These are phyloP conservation scores for Lathyrus tuberosus DNA, from an alignment of 306 rosid species.

Conservation along the genomic window DNA sequence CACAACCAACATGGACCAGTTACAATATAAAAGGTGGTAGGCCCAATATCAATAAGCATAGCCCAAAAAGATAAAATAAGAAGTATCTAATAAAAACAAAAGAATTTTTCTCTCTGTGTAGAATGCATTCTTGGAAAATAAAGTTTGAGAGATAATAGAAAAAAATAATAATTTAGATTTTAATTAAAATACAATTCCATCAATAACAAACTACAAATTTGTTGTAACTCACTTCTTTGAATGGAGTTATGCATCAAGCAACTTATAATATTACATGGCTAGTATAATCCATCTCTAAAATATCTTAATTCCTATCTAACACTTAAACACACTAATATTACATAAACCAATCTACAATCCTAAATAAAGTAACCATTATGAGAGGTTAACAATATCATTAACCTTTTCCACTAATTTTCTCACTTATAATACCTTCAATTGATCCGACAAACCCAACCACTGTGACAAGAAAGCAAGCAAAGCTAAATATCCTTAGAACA, in stretches of 20 bases:
- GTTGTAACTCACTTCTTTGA: neutral
- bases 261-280: neutral
- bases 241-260: constrained; percentile 19
- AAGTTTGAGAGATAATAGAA: no score
- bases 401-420: constrained; percentile 23
- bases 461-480: constrained; percentile 67
- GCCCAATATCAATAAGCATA: no score
- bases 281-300: neutral
- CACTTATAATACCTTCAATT: constrained; percentile 57
- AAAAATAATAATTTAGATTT: no score
- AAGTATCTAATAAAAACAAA: no score
- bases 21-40: no score
- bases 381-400: neutral
- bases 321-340: neutral
- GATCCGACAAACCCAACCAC: constrained; percentile 67
- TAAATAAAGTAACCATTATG: constrained; percentile 1
- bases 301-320: neutral
- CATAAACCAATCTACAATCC: constrained; percentile 21
- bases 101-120: no score
- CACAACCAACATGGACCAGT: no score
- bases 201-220: neutral
- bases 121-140: no score
- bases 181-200: no score
- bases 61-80: no score
- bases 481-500: constrained; percentile 63